Percentiles rank a stretch among this genome's conserved stretches.
Conservation (phyloP, 2,329 filamentous ascomycete species). For the Talaromyces verruculosus region DNA sequence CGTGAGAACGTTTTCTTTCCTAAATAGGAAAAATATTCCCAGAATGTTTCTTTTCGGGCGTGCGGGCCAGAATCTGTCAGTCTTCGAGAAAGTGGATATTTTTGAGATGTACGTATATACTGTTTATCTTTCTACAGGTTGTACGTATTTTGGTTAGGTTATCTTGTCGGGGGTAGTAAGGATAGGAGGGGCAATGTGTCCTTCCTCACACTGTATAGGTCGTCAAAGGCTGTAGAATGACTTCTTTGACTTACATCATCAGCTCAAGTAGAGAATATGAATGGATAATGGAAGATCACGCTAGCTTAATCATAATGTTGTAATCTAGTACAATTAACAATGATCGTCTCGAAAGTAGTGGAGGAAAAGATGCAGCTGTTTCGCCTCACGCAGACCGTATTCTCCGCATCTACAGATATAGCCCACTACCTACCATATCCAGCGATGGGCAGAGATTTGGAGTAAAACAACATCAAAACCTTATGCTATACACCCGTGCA, state of each 20-base stretch:
- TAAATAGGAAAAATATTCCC: conserved; percentile 22
- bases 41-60: not conserved
- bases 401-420: conserved; percentile 7
- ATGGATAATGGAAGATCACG: not conserved
- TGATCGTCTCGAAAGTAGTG: not conserved
- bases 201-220: not conserved
- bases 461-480: not conserved
- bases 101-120: not conserved
- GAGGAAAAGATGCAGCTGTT: not conserved
- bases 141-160: not conserved
- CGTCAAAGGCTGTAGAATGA: not conserved
- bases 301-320: not conserved
- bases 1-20: conserved; percentile 9
- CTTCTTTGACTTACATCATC: not conserved
- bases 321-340: not conserved
- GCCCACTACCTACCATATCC: not conserved
- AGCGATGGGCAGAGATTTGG: not conserved
- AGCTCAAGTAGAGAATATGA: not conserved
- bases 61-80: not conserved
- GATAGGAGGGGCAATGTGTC: not conserved
- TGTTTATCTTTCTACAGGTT: not conserved
- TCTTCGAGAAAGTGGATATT: not conserved
- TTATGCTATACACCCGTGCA: not conserved
- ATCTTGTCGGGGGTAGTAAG: not conserved
- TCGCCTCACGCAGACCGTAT: not conserved